Base-by-base conservation (phyloP, 495 filamentous ascomycete species). In the Neurospora sp. region DNA sequence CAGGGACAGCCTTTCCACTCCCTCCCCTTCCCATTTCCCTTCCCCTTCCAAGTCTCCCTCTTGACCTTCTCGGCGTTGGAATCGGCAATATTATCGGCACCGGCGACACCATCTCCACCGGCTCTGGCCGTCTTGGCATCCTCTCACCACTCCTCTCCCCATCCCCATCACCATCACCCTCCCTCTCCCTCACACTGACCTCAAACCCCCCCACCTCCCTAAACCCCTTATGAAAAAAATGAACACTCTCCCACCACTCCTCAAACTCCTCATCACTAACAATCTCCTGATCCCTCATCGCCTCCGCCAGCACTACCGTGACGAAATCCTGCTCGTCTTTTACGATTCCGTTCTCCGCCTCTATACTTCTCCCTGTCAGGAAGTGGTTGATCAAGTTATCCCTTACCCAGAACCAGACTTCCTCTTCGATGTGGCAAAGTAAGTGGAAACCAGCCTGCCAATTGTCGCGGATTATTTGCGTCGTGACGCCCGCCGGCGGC, bases 351-450 rank as follows among this genome's bases (percentile, higher is more conserved):
- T 27, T 10, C 18, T 10, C 18, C 0, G 44, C n/a, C 8, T 20
- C n/a, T 0, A 5, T 3, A 2, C 11, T 27, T 27, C 2, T 59
- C 4, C 20, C 48, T 4, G 11, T 14, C 0, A 59, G 4, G 11
- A 59, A 59, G 4, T 23, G 2, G 2, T 14, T 0, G 20, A 59
- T 1, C n/a, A 59, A 1, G 0, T 11, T 3, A 14, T 23, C 46
- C 2, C 20, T 23, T 0, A 54, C 20, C n/a, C 9, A 54, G 0
- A 0, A 0, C 46, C 46, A 54, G 0, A 23, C 0, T 2, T 27
- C 10, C 0, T 27, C 46, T 0, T 5, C 4, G n/a, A 54, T 0
- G 11, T 27, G 46, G 20, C 3, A 1, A 10, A 46, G 44, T 1
- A 48, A 11, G n/a, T 54, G 46, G 9, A 54, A 54, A 54, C 46